Base-by-base conservation (phyloP, 495 filamentous ascomycete genomes). In the Penicillium cataractarum region DNA sequence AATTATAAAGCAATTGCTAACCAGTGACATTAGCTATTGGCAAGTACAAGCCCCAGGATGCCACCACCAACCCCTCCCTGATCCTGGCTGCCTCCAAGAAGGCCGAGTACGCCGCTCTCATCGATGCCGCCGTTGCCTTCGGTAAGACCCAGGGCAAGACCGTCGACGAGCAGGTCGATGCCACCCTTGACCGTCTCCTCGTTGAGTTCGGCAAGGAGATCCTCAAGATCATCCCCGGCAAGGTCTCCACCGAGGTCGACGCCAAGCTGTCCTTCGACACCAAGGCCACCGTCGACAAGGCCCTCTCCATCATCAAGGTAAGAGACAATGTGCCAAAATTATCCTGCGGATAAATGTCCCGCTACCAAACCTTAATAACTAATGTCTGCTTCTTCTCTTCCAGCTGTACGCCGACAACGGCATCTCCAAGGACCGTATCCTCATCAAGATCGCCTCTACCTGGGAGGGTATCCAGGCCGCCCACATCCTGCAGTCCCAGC, bases 11-110 rank as follows among this genome's bases (percentile, higher is more conserved):
- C 12, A 32, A 17, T 7, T 57, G 55, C 63, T 72, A 68, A 70
- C 65, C n/a, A 6, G 70, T 78, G 6, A 32, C 62, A 74, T n/a
- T 81, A 87, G 91, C 93, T 73, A 99, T 99, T 78, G 92, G 84
- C 85, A 98, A 99, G 84, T 99, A 99, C 87, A 95, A 97, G 87
- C 95, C 95, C 58, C 93, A 97, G 87, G 95, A 99, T 90, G 95
- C 93, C 71, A 97, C 93, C 74, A 99, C 95, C 78, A 99, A 99
- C 85, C 95, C 95, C 40, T 97, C 95, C 64, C 84, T 99, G 72
- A 97, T 99, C 79, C 87, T 99, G 74, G 92, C 92, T 69, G 95
- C 95, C 59, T 92, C 96, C 75, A 97, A 99, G 87, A 99, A 98
- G 87, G 74, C 90, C 74, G 93, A 97, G 77, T 99, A 99, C 76